These are phyloP conservation scores for Aspergillus fumigatiaffinis DNA, from an alignment of 2,329 filamentous ascomycete genomes.

Conservation along the genomic window DNA sequence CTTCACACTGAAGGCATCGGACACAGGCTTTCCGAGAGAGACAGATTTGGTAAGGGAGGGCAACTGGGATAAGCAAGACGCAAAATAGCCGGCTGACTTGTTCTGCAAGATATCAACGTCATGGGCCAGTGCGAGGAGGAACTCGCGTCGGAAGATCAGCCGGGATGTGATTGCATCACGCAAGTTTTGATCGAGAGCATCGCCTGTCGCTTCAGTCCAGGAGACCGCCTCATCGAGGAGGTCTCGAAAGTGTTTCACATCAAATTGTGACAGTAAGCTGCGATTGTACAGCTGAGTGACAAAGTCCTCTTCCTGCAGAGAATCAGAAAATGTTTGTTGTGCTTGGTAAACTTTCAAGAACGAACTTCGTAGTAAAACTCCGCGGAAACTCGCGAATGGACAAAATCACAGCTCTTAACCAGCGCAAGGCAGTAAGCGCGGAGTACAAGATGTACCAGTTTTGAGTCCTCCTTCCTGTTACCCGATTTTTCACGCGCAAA, in stretches of 20 bases:
- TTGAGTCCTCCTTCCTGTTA: conserved; percentile 27
- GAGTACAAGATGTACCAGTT: conserved; percentile 61
- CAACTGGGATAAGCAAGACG: conserved; percentile 43
- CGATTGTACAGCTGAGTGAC: conserved; percentile 87
- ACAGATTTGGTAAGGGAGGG: conserved; percentile 58
- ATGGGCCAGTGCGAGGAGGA: conserved; percentile 40
- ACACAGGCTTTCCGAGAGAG: conserved; percentile 60
- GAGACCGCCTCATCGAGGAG: conserved; percentile 54
- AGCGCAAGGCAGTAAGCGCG: conserved; percentile 82
- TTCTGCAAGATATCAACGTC: conserved; percentile 29
- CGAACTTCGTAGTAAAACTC: conserved; percentile 86
- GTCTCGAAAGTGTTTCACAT: conserved; percentile 52
- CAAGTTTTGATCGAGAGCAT: conserved; percentile 33
- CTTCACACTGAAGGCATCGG: conserved; percentile 82
- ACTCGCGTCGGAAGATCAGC: conserved; percentile 60
- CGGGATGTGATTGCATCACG: conserved; percentile 60
- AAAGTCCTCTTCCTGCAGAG: conserved; percentile 82
- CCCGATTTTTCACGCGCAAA: conserved; percentile 45
- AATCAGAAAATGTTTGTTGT: conserved; percentile 12
- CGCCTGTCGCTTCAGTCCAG: conserved; percentile 42
- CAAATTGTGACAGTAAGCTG: conserved; percentile 64
- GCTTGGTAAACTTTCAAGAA: conserved; percentile 3
- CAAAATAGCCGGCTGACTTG: conserved; percentile 26
- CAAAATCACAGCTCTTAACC: conserved; percentile 75
- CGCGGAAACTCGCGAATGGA: conserved; percentile 71